Conservation (phyloP, 1,139 yeast species). For the Suhomyces terraborum region DNA sequence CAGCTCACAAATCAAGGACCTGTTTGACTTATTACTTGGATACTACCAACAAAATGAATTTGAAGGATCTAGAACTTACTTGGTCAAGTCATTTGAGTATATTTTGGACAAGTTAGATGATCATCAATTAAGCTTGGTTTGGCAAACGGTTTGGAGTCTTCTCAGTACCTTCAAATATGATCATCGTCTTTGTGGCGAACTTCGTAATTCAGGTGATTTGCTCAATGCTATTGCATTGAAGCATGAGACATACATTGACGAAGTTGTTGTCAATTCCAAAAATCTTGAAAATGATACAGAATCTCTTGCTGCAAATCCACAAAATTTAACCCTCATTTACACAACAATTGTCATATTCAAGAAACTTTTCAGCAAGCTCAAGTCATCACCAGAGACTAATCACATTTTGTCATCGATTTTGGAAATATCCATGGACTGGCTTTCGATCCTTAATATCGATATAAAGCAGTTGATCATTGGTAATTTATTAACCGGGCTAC, state of each 20-base stretch:
- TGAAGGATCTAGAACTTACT: conserved; percentile 13
- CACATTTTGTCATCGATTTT: conserved; percentile 16
- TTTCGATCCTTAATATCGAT: conserved; percentile 34
- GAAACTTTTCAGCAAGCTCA: conserved; percentile 29
- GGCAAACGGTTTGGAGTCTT: conserved; percentile 18
- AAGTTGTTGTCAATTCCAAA: conserved; percentile 17
- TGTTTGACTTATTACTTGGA: conserved; percentile 17
- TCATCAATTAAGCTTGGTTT: conserved; percentile 14
- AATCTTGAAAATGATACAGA: conserved; percentile 8
- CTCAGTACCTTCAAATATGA: conserved; percentile 13
- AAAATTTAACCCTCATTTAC: conserved; percentile 23
- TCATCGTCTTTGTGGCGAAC: conserved; percentile 19
- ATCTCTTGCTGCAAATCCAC: not conserved
- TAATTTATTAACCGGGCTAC: conserved; percentile 61
- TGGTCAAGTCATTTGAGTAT: conserved; percentile 16
- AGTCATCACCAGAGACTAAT: conserved; percentile 14
- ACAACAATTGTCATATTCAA: conserved; percentile 39
- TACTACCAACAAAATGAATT: conserved; percentile 13
- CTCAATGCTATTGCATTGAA: conserved; percentile 16
- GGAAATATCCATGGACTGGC: conserved; percentile 15
- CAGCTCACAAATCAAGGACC: conserved; percentile 35
- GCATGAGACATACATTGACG: conserved; percentile 18
- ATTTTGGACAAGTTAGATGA: conserved; percentile 11
- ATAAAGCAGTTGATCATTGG: conserved; percentile 60
- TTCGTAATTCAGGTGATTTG: conserved; percentile 20